Base-by-base conservation (phyloP, 768 basidiomycete genomes). In the Serendipita indica region DNA sequence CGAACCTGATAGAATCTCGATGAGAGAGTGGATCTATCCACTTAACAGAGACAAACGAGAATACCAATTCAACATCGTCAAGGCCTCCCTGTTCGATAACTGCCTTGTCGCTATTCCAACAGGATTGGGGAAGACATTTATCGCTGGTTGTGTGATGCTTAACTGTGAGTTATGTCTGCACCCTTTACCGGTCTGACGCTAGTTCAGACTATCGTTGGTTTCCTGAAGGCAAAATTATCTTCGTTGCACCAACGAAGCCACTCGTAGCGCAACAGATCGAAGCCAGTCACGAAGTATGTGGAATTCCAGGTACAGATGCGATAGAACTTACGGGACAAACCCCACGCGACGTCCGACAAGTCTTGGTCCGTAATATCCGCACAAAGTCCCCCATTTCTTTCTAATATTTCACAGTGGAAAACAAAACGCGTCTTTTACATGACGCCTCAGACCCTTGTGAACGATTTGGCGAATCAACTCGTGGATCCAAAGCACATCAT, bases 81-180 rank as follows among this genome's bases (percentile, higher is more conserved):
- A 77, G 65, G 76, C 80, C 30, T 86, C 83, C 64, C 75, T 99
- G 22, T 90, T 87, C 65, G 87, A 97, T 25, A 98, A 99, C 66
- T 88, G 89, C 4, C 78, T 99, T 5, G 92, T 97, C 28, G 86
- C 92, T 0, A 72, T 99, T 13, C 96, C 96, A 1, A 99, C 96
- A 0, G 96, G 96, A 43, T 73, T 98, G 12, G 96, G 96, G 14
- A 99, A 99, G 72, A 99, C 96, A 0, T 98, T 99, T 65, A 86
- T 99, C 61, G 96, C 96, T 2, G 92, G 94, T 0, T 90, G 89
- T 2, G 79, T 99, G 20, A 97, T 99, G 94, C 72, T 93, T 28
- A 94, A 93, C 66, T 94, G 90, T 90, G 65, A 65, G 78, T 66
- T 37, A 16, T 28, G n/a, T 52, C 56, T 33, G 30, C n/a, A 33